Evolutionary conservation across 106 monocot species (phyloP), one percentile per base, ranked within the genome.

Genomic region (Narthecium ossifragum): DNA sequence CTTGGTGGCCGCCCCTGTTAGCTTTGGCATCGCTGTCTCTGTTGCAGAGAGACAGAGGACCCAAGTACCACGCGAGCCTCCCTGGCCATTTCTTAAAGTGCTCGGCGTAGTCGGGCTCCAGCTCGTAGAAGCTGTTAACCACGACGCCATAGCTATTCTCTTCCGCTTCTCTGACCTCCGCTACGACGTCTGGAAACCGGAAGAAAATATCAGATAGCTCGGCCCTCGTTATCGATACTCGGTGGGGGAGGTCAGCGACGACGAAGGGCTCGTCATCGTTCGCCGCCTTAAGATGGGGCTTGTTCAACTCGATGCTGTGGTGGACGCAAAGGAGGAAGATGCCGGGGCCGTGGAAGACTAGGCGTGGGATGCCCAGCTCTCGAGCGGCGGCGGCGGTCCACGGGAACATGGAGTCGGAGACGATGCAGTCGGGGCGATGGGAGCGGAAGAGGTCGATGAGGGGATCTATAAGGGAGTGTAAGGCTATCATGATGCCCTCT

Each of bases 271-370:
- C 29, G 30, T 0, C 23, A 13, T n/a, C 45, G 17, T 33, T 15
- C 15, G 34, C 33, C 2, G 15, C 5, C 32, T 8, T 1, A 6
- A 10, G 21, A 13, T 37, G 22, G 11, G 31, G 15, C 30, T 12
- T 10, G 38, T 59, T 38, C 10, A 14, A 26, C 8, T 41, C 8
- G 25, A 59, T 10, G 37, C 26, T 39, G 7, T 27, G 6, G 46
- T 46, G 31, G 49, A 14, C 23, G 51, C 63, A 64, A 29, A 51
- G 31, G 25, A 51, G 1, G 34, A 52, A 52, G 50, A 36, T 48
- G 24, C 63, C 31, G 50, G 34, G 47, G 32, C 63, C 63, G 14
- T 64, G 46, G 63, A 64, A 64, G 63, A 51, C 32, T 12, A 64
- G 21, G 13, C 50, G 10, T 8, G 63, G 51, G 31, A 64, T 18